Percentiles rank a stretch among this genome's conserved stretches.
phyloP scores from a whole-genome alignment of 176 grass and related monocot genomes.

The Stipa capillata region DNA sequence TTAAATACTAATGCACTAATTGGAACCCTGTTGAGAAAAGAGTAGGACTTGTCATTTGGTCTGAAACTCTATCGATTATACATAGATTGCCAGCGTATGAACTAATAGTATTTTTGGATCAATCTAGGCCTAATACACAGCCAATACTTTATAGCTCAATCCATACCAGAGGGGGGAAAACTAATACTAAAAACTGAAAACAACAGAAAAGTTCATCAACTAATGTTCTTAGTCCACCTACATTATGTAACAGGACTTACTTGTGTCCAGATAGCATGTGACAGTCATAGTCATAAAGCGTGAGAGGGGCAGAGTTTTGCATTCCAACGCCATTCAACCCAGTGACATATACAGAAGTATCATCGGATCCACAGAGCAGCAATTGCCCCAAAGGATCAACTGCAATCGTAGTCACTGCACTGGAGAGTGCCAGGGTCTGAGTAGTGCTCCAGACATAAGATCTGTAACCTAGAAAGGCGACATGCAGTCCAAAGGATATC shows the following conservation, averaged over 20 bases:
- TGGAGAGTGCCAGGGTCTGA: neutral
- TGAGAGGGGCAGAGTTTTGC: neutral
- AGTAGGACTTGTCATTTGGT: neutral
- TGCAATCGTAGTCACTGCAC: neutral
- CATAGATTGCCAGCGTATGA: neutral
- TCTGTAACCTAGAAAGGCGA: slow-evolving; percentile 5
- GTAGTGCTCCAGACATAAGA: slow-evolving; percentile 11
- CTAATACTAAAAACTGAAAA: neutral
- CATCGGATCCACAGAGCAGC: slow-evolving; percentile 11
- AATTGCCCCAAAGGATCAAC: slow-evolving; percentile 16
- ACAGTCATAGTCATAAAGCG: neutral
- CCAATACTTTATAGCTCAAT: neutral
- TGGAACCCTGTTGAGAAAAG: too few relatives aligned
- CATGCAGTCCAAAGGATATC: neutral
- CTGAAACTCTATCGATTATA: neutral
- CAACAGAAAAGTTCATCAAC: neutral
- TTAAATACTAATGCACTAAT: too few relatives aligned
- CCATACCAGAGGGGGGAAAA: neutral
- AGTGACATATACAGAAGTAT: slow-evolving; percentile 11
- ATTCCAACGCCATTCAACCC: neutral
- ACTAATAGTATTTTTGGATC: neutral
- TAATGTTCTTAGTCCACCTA: neutral
- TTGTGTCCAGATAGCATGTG: slow-evolving; percentile 16
- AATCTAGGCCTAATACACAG: neutral
- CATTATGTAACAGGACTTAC: neutral